These are phyloP conservation scores for Colletotrichum agaves DNA, from an alignment of 2,329 filamentous ascomycete genomes.

Conservation along the genomic window DNA sequence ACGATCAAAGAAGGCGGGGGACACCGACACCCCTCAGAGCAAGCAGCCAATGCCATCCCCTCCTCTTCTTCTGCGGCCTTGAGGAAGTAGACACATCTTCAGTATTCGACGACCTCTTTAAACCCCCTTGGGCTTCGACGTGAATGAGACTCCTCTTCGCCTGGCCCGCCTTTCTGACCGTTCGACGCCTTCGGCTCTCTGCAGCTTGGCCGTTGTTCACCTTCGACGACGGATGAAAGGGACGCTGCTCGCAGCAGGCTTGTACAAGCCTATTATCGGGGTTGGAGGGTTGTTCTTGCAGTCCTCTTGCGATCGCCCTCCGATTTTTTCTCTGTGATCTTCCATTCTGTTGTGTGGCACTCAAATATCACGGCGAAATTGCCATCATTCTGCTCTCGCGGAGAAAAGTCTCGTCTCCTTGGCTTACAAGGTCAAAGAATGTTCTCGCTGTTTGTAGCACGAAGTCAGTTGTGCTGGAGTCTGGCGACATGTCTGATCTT, in stretches of 20 bases:
- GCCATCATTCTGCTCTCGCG: constrained; percentile 69
- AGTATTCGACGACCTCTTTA: constrained; percentile 51
- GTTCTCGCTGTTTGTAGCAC: constrained; percentile 71
- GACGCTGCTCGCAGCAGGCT: constrained; percentile 60
- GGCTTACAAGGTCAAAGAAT: constrained; percentile 69
- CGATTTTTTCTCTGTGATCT: constrained; percentile 1
- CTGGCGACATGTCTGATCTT: constrained; percentile 69
- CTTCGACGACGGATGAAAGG: constrained; percentile 75
- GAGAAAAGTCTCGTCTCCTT: constrained; percentile 68
- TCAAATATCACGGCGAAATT: background rate
- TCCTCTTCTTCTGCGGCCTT: constrained; percentile 60
- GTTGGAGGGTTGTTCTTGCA: constrained; percentile 58
- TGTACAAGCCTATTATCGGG: constrained; percentile 50
- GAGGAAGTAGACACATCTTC: constrained; percentile 51
- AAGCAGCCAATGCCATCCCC: constrained; percentile 58
- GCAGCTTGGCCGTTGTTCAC: constrained; percentile 70
- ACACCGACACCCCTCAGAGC: background rate
- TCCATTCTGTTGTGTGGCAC: background rate
- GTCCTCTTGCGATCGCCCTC: constrained; percentile 71
- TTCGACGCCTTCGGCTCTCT: constrained; percentile 73
- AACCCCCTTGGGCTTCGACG: constrained; percentile 67
- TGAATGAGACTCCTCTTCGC: constrained; percentile 69
- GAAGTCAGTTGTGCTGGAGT: constrained; percentile 71
- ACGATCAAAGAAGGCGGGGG: background rate
- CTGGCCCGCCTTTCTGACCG: constrained; percentile 73